A percentile compares a stretch with the other conserved stretches of the same genome.
These are phyloP conservation scores for Aspergillus kassunensis DNA, from an alignment of 495 filamentous ascomycete species.

Conservation along the genomic window DNA sequence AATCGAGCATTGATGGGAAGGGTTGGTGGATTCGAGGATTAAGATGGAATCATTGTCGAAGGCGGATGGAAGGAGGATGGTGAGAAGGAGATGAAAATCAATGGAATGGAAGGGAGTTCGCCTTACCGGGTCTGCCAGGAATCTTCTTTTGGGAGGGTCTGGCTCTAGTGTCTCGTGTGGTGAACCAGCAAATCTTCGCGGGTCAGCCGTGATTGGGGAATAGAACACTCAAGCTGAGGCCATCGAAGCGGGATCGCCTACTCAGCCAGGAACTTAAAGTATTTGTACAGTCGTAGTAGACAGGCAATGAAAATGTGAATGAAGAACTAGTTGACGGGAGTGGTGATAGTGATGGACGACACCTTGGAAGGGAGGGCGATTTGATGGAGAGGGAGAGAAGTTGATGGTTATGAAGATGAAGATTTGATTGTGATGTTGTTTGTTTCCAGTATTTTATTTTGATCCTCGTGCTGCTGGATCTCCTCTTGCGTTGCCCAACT, in stretches of 20 bases:
- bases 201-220: constrained; percentile 11
- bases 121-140: constrained; percentile 21
- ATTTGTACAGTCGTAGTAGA: too few relatives aligned
- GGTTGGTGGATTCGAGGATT: constrained; percentile 18
- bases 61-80: constrained; percentile 14
- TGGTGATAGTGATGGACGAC: constrained; percentile 7
- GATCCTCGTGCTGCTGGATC: constrained; percentile 1
- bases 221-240: constrained; percentile 11
- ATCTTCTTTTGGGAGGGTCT: constrained; percentile 17
- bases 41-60: constrained; percentile 31
- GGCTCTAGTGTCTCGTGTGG: constrained; percentile 15
- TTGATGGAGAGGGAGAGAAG: background rate
- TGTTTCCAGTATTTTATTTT: background rate
- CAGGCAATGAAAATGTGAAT: background rate
- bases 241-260: too few relatives aligned
- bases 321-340: too few relatives aligned
- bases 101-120: constrained; percentile 12
- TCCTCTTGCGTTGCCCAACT: constrained; percentile 1
- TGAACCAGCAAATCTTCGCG: constrained; percentile 20
- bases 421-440: background rate
- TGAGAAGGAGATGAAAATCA: constrained; percentile 9
- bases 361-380: too few relatives aligned
- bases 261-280: too few relatives aligned
- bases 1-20: constrained; percentile 13
- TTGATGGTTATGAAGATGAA: background rate